These are phyloP conservation scores for Plantago coronopus DNA, from an alignment of 305 asterid species.

Conservation along the genomic window DNA sequence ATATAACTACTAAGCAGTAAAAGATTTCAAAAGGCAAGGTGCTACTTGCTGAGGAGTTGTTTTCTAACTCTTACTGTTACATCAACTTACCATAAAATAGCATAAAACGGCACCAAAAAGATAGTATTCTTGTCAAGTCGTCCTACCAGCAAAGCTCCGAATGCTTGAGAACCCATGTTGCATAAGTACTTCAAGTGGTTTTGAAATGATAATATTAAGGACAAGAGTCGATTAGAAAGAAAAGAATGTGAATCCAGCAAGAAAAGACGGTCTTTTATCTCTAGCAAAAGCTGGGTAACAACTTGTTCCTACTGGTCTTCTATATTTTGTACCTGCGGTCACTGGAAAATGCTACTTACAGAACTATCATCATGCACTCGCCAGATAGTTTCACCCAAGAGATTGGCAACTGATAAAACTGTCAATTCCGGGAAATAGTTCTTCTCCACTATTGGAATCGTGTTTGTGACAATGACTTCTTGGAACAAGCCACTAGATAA, in stretches of 20 bases:
- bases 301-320: neutral
- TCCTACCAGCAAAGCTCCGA: too few species aligned
- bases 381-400: conserved; percentile 89
- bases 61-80: too few species aligned
- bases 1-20: too few species aligned
- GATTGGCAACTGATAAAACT: conserved; percentile 79
- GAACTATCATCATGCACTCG: conserved; percentile 85
- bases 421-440: conserved; percentile 75
- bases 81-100: too few species aligned
- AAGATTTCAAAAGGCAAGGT: too few species aligned
- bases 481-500: conserved; percentile 80
- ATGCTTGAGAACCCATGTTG: too few species aligned
- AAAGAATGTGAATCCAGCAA: neutral
- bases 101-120: too few species aligned
- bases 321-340: conserved; percentile 17
- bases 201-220: too few species aligned
- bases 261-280: neutral
- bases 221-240: too few species aligned
- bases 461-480: conserved; percentile 80
- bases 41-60: too few species aligned
- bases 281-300: neutral
- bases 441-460: conserved; percentile 68
- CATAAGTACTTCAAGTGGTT: too few species aligned
- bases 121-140: too few species aligned
- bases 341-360: conserved; percentile 88